Percentiles rank a stretch among this genome's conserved stretches.
Conservation (phyloP, 768 basidiomycete genomes). For the Kwoniella shandongensis region DNA sequence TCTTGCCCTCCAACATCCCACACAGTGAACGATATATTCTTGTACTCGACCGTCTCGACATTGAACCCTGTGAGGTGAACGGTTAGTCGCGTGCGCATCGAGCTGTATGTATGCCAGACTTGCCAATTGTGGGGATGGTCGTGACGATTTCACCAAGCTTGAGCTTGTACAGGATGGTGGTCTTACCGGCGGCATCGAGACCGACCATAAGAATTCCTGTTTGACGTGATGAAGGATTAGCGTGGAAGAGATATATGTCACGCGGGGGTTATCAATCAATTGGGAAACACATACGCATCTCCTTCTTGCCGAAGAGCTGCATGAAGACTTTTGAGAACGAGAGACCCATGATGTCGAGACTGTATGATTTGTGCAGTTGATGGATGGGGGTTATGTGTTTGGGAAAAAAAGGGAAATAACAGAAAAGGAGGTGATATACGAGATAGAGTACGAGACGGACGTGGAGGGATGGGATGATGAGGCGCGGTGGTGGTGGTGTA, state of each 20-base stretch:
- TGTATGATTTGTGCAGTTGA: no score
- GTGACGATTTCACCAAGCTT: conserved; percentile 99
- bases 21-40: conserved; percentile 99
- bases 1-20: conserved; percentile 99
- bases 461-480: not conserved
- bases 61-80: conserved; percentile 74
- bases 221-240: conserved; percentile 12
- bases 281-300: conserved; percentile 92
- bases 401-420: conserved; percentile 8
- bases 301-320: conserved; percentile 94
- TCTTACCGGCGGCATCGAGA: conserved; percentile 98
- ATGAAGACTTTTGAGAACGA: conserved; percentile 62
- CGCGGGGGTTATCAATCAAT: not conserved
- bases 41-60: conserved; percentile 99
- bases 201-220: conserved; percentile 99
- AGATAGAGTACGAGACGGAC: conserved; percentile 1
- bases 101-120: conserved; percentile 49
- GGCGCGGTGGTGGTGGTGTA: conserved; percentile 1
- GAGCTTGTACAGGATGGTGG: conserved; percentile 93
- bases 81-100: conserved; percentile 16
- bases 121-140: conserved; percentile 99
- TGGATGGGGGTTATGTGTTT: conserved; percentile 9
- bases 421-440: conserved; percentile 1
- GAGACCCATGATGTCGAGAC: conserved; percentile 55
- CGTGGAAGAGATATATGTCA: not conserved